A percentile compares a stretch with the other conserved stretches of the same genome.
phyloP scores from a whole-genome alignment of 2,329 filamentous ascomycete species.

The Huntiella omanensis region DNA sequence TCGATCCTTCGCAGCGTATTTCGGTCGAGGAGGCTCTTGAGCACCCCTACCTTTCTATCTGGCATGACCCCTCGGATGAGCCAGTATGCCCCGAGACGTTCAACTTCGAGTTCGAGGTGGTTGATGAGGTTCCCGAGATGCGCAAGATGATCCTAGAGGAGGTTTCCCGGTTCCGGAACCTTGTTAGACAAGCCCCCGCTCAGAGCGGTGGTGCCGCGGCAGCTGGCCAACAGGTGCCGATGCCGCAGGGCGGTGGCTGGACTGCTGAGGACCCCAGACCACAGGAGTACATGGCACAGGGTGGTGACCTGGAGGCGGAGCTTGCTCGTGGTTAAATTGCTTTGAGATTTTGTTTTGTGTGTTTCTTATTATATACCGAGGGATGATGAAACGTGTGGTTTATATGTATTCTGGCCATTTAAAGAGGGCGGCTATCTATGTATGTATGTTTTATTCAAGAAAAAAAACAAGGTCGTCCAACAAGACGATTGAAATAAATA shows the following conservation, averaged over 20 bases:
- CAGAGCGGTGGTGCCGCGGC: conserved; percentile 16
- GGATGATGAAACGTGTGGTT: too few relatives aligned
- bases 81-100: conserved; percentile 85
- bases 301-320: conserved; percentile 37
- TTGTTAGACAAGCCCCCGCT: conserved; percentile 33
- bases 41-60: conserved; percentile 91
- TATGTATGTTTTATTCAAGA: too few relatives aligned
- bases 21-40: conserved; percentile 88
- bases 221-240: conserved; percentile 25
- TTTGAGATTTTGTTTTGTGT: too few relatives aligned
- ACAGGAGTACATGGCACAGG: conserved; percentile 34
- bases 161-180: conserved; percentile 64
- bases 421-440: too few relatives aligned
- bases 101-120: conserved; percentile 96
- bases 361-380: too few relatives aligned
- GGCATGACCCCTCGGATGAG: conserved; percentile 95
- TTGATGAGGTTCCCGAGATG: conserved; percentile 90
- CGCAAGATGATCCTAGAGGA: conserved; percentile 95
- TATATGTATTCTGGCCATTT: too few relatives aligned
- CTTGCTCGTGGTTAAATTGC: conserved; percentile 21
- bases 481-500: too few relatives aligned
- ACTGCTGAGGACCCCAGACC: conserved; percentile 40
- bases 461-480: too few relatives aligned
- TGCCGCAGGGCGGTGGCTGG: conserved; percentile 36
- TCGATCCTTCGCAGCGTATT: conserved; percentile 85